Conservation (phyloP, 768 basidiomycete genomes). For the Cytidiella melzeri region DNA sequence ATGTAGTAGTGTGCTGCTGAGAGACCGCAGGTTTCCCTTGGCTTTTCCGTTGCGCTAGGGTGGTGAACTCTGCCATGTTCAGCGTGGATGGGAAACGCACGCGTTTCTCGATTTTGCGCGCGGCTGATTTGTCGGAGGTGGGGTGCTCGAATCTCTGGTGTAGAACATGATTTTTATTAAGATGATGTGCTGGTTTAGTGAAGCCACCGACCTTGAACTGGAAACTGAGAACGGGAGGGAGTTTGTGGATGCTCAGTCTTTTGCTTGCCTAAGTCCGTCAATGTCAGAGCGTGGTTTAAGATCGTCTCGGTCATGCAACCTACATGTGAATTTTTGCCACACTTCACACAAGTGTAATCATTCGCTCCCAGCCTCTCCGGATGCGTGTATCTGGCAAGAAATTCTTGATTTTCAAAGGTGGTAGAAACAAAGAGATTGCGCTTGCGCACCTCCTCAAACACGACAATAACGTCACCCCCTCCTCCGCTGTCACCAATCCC, state of each 20-base stretch:
- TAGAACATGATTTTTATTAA: not conserved
- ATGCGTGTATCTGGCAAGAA: slow-evolving; percentile 79
- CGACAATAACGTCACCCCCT: slow-evolving; percentile 64
- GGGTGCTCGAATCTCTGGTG: slow-evolving; percentile 91
- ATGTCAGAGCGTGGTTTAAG: slow-evolving; percentile 1
- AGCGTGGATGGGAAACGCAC: slow-evolving; percentile 79
- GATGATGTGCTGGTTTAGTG: not conserved
- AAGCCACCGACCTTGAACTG: slow-evolving; percentile 75
- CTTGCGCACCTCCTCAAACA: slow-evolving; percentile 68
- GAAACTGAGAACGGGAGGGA: slow-evolving; percentile 88
- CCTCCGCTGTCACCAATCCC: slow-evolving; percentile 34
- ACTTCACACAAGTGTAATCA: slow-evolving; percentile 81
- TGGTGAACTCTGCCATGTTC: slow-evolving; percentile 87
- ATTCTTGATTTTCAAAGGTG: too few species aligned
- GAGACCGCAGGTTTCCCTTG: slow-evolving; percentile 19
- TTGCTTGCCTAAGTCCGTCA: slow-evolving; percentile 65
- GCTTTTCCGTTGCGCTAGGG: slow-evolving; percentile 51
- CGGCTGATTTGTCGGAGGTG: slow-evolving; percentile 59
- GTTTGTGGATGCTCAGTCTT: slow-evolving; percentile 73
- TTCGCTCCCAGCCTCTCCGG: slow-evolving; percentile 79
- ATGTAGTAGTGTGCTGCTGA: not conserved
- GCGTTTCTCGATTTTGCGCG: slow-evolving; percentile 79
- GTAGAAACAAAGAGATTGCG: too few species aligned
- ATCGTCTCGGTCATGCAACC: slow-evolving; percentile 19
- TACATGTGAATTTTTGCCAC: slow-evolving; percentile 63